Base-by-base conservation (phyloP, 1,284 basidiomycete genomes). In the Neonothopanus nambi region DNA sequence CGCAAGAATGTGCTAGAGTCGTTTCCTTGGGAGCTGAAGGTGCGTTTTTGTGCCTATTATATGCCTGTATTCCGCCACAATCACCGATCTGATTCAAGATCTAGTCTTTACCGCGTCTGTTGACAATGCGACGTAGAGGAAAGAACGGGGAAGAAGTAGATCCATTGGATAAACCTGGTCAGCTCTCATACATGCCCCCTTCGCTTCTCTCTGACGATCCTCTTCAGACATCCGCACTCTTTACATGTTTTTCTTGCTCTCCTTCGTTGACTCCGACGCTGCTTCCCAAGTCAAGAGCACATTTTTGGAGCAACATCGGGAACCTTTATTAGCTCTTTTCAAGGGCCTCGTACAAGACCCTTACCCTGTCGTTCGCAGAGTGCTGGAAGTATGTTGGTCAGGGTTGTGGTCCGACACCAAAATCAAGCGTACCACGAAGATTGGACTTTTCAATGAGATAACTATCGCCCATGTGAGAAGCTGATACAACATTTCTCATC, bases 11-110 rank as follows among this genome's bases (percentile, higher is more conserved):
- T 89, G 0, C 66, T 85, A 24, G 89, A 91, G 49, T 70, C 71
- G 0, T 87, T 91, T 64, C 77, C 81, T 5, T 93, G 91, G 90
- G 88, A 89, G 50, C 73, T 77, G 30, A 92, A 91, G 75, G 89
- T 85, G 54, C 5, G 57, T 62, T 48, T 39, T 6, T 49, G 11
- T 51, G 15, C n/a, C n/a, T n/a, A n/a, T n/a, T n/a, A n/a, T 21
- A 28, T 24, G 18, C 30, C 13, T 17, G n/a, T 24, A 4, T 9
- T 21, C 9, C 41, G 0, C 21, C 4, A 0, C 21, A 39, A 55
- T 24, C 23, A 35, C 40, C 23, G 20, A 15, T 42, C 57, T 52
- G 43, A 41, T 46, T 48, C 53, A 44, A 58, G 43, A 26, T 17
- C 3, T 30, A 91, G 89, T 76, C 78, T 23, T 69, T 90, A 4